Evolutionary conservation across 2,329 filamentous ascomycete genomes (phyloP).

Genomic region (Botrytis medusae): DNA sequence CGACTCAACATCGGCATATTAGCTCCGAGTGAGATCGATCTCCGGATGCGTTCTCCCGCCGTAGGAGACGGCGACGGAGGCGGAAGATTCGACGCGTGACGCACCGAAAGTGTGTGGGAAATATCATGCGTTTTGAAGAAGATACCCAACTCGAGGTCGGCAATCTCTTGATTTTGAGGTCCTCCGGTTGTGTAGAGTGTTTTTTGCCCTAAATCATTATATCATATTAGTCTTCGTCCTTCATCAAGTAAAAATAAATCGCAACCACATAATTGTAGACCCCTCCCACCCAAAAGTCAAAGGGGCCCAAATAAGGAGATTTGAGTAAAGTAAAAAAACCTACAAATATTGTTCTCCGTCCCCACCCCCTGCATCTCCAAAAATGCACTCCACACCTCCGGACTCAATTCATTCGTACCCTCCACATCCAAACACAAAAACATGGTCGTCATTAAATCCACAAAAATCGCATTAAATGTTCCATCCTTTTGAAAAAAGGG

Average conservation of each 20-base stretch:
- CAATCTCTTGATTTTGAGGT: slow-evolving; percentile 29
- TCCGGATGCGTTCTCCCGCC: slow-evolving; percentile 24
- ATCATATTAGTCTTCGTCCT: background rate
- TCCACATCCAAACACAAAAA: slow-evolving; percentile 32
- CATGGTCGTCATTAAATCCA: slow-evolving; percentile 34
- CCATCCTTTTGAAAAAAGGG: slow-evolving; percentile 30
- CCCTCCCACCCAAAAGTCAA: background rate
- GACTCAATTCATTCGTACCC: slow-evolving; percentile 30
- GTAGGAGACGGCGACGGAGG: slow-evolving; percentile 21
- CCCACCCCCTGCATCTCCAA: slow-evolving; percentile 31
- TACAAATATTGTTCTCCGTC: slow-evolving; percentile 31
- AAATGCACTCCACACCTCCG: slow-evolving; percentile 32
- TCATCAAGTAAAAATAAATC: background rate
- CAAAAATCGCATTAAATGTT: slow-evolving; percentile 30
- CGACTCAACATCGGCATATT: slow-evolving; percentile 51
- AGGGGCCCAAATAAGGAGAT: background rate
- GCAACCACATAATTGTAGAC: background rate
- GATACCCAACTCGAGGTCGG: slow-evolving; percentile 32
- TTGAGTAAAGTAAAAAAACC: slow-evolving; percentile 12
- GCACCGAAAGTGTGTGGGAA: slow-evolving; percentile 26
- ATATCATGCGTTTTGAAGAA: slow-evolving; percentile 30
- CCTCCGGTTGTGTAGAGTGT: slow-evolving; percentile 24
- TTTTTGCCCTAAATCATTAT: slow-evolving; percentile 28
- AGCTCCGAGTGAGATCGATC: slow-evolving; percentile 28
- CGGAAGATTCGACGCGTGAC: background rate